Evolutionary conservation across 1,284 basidiomycete species (phyloP).

Genomic region (Leccinum subfulvum): DNA sequence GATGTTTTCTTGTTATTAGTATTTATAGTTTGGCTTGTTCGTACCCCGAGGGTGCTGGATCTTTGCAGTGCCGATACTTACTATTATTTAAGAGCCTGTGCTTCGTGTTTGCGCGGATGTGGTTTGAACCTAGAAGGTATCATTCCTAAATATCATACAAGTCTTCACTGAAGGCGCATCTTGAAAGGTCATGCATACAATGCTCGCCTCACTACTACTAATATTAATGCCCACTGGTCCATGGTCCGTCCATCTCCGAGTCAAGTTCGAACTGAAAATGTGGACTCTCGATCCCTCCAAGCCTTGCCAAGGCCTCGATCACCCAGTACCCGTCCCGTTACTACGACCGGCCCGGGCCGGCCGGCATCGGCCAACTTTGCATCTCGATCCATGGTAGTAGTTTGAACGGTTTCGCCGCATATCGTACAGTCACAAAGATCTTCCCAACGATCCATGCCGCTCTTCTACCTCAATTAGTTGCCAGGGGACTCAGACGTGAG

Average conservation of each 20-base stretch:
- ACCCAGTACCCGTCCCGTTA: background rate
- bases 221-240: too few species aligned
- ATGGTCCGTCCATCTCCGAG: background rate
- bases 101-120: background rate
- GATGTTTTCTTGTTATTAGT: background rate
- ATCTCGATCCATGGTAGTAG: background rate
- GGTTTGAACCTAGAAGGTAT: too few species aligned
- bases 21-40: background rate
- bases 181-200: background rate
- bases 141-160: too few species aligned
- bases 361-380: background rate
- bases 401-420: too few species aligned
- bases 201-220: too few species aligned
- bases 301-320: background rate
- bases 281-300: background rate
- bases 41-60: background rate
- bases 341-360: background rate
- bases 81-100: too few species aligned
- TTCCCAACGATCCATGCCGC: background rate
- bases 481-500: background rate
- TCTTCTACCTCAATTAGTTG: background rate
- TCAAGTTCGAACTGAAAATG: background rate
- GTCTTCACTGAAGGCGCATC: background rate
- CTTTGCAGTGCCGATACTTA: background rate
- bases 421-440: background rate